Evolutionary conservation across 2,329 filamentous ascomycete species (phyloP), one percentile per base, ranked within the genome.

Genomic region (Paecilomyces formosus): DNA sequence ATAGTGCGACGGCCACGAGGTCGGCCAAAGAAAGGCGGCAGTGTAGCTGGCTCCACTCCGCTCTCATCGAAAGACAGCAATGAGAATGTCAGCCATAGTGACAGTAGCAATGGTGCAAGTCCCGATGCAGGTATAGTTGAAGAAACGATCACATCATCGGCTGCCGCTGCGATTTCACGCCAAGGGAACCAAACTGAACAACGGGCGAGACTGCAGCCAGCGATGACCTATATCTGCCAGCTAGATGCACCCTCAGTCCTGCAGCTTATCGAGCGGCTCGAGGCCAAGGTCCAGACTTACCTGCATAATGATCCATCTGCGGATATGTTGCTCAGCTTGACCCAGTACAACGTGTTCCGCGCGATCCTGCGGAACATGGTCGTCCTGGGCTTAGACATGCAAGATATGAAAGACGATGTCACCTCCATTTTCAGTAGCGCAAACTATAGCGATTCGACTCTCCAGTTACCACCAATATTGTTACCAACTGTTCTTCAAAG

Each of bases 401-500:
- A 54, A 8, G 49, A 57, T 21, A 22, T 54, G 22, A 26, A 57
- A 28, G 53, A 35, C 6, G 56, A 56, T 18, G 24, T 21, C 8
- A 54, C 57, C 21, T 53, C 33, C 5, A 50, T 24, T 12, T 31
- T 56, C 13, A 24, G 50, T 35, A 28, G n/a, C 12, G 33, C 53
- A 15, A 54, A 54, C 35, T 52, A 55, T 18, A 39, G 30, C 3
- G 45, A 45, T 11, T 54, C 56, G 11, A 21, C 54, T n/a, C 55
- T 59, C 6, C 24, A 54, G 7, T 33, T 66, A 7, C 65, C 64
- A n/a, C 24, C 62, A 62, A 50, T 62, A 66, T 60, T 76, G 9
- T 68, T 62, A 24, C 73, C 71, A 8, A 75, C 72, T 15, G 54
- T 62, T 9, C 58, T 71, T 18, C 73, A 76, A 54, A 62, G 70